Evolutionary conservation across 2,329 filamentous ascomycete genomes (phyloP).

Genomic region (Fusarium oligoseptatum): DNA sequence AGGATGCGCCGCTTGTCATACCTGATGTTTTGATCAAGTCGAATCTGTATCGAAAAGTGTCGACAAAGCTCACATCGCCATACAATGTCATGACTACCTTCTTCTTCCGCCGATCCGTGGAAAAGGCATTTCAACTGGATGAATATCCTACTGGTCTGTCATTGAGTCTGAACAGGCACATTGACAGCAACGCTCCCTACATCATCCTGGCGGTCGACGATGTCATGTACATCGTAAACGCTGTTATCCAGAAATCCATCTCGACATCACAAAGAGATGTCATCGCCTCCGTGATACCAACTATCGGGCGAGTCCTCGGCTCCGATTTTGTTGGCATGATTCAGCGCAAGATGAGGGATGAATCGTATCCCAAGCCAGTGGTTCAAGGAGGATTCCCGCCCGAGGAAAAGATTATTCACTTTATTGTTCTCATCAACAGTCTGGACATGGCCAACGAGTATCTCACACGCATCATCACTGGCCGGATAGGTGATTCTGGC

Average conservation of each 20-base stretch:
- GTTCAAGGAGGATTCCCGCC: constrained; percentile 86
- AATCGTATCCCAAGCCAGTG: constrained; percentile 86
- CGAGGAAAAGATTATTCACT: constrained; percentile 88
- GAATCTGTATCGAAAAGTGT: constrained; percentile 83
- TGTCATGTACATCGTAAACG: constrained; percentile 99
- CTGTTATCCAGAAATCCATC: constrained; percentile 87
- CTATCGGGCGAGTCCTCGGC: constrained; percentile 82
- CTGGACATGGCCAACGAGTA: constrained; percentile 94
- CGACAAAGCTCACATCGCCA: constrained; percentile 78
- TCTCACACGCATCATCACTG: constrained; percentile 84
- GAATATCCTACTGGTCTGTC: constrained; percentile 86
- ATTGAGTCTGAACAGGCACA: constrained; percentile 77
- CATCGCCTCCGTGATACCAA: constrained; percentile 82
- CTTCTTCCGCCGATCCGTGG: constrained; percentile 95
- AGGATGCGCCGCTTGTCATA: constrained; percentile 70
- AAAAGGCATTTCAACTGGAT: constrained; percentile 97
- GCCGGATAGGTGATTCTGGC: constrained; percentile 67
- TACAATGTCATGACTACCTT: constrained; percentile 96
- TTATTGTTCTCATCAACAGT: constrained; percentile 95
- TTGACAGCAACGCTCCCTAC: constrained; percentile 85
- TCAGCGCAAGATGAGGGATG: constrained; percentile 96
- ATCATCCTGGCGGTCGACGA: constrained; percentile 97
- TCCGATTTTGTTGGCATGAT: constrained; percentile 97
- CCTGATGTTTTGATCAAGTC: constrained; percentile 84
- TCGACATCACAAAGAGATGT: constrained; percentile 87